Evolutionary conservation across 345 rosid species (phyloP).

Genomic region (Linum lewisii): DNA sequence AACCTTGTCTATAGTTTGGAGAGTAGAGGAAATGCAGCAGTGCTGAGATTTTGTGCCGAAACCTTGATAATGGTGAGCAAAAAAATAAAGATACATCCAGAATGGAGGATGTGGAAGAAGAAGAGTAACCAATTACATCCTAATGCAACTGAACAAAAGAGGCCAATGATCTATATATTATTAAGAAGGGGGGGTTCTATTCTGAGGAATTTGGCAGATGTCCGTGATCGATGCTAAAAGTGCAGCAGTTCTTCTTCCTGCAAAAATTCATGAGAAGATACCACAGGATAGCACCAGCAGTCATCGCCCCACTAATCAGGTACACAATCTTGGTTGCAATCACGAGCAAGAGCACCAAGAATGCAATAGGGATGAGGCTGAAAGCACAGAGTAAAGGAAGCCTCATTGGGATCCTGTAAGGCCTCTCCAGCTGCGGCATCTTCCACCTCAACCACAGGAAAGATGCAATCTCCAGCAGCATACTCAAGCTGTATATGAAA

Average conservation of each 20-base stretch:
- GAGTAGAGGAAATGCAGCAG: too few species aligned
- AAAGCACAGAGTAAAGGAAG: constrained; percentile 22
- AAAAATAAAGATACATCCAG: too few species aligned
- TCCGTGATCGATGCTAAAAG: neutral
- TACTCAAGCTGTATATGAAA: constrained; percentile 38
- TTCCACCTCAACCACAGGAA: constrained; percentile 37
- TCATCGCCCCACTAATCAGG: constrained; percentile 20
- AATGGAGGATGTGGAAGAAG: too few species aligned
- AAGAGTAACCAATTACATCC: too few species aligned
- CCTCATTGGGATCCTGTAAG: constrained; percentile 31
- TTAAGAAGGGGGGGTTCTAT: neutral
- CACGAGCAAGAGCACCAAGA: constrained; percentile 25
- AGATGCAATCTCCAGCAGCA: constrained; percentile 39
- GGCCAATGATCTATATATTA: neutral
- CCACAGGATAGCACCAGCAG: constrained; percentile 23
- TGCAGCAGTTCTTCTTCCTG: constrained; percentile 6
- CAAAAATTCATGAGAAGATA: constrained; percentile 23
- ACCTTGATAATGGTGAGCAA: too few species aligned
- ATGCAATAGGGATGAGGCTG: constrained; percentile 37
- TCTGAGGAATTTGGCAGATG: neutral
- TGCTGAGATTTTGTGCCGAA: too few species aligned
- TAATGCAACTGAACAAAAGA: neutral
- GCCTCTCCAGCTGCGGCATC: constrained; percentile 25
- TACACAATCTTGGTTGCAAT: constrained; percentile 24
- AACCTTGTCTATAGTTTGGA: too few species aligned